Evolutionary conservation across 768 basidiomycete genomes (phyloP).

Genomic region (Mycena rebaudengoi): DNA sequence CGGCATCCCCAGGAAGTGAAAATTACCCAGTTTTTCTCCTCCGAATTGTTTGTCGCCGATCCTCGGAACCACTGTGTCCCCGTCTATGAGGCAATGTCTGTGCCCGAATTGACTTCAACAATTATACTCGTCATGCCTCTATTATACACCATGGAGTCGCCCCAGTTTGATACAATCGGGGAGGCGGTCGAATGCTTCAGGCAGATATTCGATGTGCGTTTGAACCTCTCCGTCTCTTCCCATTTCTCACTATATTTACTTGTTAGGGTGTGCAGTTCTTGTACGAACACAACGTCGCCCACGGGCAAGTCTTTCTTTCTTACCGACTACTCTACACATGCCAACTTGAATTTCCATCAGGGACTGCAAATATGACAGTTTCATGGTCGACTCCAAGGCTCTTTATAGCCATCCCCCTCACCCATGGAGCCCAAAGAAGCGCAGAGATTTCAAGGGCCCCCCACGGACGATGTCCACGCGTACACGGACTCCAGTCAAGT

Average conservation of each 20-base stretch:
- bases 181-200: not conserved
- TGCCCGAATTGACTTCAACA: not conserved
- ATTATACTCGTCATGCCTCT: not conserved
- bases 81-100: not conserved
- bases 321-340: too few relatives aligned
- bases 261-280: not conserved
- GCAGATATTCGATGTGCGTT: not conserved
- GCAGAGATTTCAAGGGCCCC: not conserved
- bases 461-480: not conserved
- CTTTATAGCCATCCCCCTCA: not conserved
- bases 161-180: not conserved
- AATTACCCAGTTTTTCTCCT: not conserved
- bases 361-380: not conserved
- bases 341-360: not conserved
- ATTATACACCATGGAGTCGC: not conserved
- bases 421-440: not conserved
- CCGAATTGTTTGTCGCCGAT: not conserved
- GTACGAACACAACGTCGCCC: not conserved
- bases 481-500: not conserved
- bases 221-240: not conserved
- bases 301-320: not conserved
- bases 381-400: not conserved
- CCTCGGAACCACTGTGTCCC: not conserved
- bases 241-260: not conserved
- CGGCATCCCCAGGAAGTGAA: not conserved